phyloP scores from a whole-genome alignment of 2,329 filamentous ascomycete genomes.

The Didymella segeticola region DNA sequence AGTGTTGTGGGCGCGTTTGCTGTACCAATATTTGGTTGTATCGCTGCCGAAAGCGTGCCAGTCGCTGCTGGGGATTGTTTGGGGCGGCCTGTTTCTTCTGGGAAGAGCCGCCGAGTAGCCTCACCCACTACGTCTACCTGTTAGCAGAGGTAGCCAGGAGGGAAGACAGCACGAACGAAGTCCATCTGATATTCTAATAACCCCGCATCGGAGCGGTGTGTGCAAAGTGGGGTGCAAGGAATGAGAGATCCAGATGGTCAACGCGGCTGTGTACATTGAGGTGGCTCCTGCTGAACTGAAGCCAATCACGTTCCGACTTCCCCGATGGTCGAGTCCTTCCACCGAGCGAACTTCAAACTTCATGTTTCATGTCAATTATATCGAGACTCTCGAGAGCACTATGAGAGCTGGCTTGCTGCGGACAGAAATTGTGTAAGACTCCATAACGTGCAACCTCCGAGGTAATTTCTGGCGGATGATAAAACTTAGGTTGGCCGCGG shows the following conservation, averaged over 20 bases:
- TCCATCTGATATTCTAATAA: conserved; percentile 33
- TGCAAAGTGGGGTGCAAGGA: conserved; percentile 26
- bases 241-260: conserved; percentile 19
- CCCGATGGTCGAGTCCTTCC: conserved; percentile 4
- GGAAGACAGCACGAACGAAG: conserved; percentile 26
- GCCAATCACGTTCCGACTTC: conserved; percentile 17
- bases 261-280: conserved; percentile 6
- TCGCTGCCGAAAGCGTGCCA: conserved; percentile 66
- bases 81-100: conserved; percentile 58
- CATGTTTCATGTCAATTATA: neutral
- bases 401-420: too few species aligned
- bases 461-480: too few species aligned
- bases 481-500: neutral
- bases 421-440: too few species aligned
- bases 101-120: conserved; percentile 65
- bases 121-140: conserved; percentile 59
- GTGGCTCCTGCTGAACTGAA: conserved; percentile 14
- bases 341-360: neutral
- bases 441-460: too few species aligned
- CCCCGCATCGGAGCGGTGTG: conserved; percentile 34
- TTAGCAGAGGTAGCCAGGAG: conserved; percentile 22
- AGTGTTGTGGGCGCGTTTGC: neutral
- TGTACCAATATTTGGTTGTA: conserved; percentile 65
- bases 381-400: too few species aligned
- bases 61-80: conserved; percentile 65